Percentiles rank a stretch among this genome's conserved stretches.
Evolutionary conservation across 192 early-diverging fungal species (phyloP).

Genomic region (Coemansia sp.): DNA sequence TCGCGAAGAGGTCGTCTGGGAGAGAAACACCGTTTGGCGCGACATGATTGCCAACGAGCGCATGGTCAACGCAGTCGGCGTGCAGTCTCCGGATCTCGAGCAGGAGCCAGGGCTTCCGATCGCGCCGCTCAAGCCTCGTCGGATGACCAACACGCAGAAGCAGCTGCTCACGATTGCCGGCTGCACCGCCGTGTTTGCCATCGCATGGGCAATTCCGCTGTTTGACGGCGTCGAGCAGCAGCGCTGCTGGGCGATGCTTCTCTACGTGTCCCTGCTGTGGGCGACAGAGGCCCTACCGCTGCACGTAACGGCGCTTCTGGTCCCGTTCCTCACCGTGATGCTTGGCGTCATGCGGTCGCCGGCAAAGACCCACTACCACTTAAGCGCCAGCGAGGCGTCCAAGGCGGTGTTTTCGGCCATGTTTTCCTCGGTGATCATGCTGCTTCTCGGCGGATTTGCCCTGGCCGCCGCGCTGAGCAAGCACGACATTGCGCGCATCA

Average conservation of each 20-base stretch:
- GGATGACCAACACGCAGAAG: slow-evolving; percentile 51
- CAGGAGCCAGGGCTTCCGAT: slow-evolving; percentile 14
- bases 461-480: slow-evolving; percentile 93
- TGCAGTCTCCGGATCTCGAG: slow-evolving; percentile 54
- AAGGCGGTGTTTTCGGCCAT: slow-evolving; percentile 87
- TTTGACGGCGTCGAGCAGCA: slow-evolving; percentile 76
- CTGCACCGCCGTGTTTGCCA: slow-evolving; percentile 61
- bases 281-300: slow-evolving; percentile 90
- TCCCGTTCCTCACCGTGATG: slow-evolving; percentile 82
- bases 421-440: slow-evolving; percentile 96
- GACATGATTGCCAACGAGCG: slow-evolving; percentile 93
- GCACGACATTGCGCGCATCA: slow-evolving; percentile 87
- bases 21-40: slow-evolving; percentile 96
- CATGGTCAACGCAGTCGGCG: slow-evolving; percentile 69
- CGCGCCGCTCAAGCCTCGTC: slow-evolving; percentile 51
- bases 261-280: slow-evolving; percentile 89
- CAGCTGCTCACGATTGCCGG: slow-evolving; percentile 50
- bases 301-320: slow-evolving; percentile 84
- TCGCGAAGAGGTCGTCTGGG: slow-evolving; percentile 90
- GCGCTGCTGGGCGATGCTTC: slow-evolving; percentile 88
- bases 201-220: slow-evolving; percentile 57
- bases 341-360: slow-evolving; percentile 78
- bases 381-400: slow-evolving; percentile 73
- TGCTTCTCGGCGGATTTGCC: slow-evolving; percentile 91
- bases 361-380: slow-evolving; percentile 32